phyloP scores from a whole-genome alignment of 495 filamentous ascomycete genomes.

The Amorphotheca resinae region DNA sequence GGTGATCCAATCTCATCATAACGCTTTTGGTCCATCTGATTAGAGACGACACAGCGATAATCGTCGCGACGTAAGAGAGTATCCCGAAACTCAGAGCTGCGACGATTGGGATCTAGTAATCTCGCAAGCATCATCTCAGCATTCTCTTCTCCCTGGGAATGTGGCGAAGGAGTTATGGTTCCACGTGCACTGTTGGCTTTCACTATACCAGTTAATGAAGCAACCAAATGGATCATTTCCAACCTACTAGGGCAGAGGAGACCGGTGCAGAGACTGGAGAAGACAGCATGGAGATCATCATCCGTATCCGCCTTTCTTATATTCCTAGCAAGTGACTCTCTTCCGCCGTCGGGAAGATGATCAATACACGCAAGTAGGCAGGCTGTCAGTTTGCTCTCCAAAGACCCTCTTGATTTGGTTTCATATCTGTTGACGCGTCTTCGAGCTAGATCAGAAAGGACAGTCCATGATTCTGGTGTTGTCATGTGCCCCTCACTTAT shows the following conservation, averaged over 20 bases:
- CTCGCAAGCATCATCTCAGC: not conserved
- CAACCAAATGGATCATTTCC: not conserved
- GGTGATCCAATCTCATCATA: not conserved
- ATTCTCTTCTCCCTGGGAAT: not conserved
- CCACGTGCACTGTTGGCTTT: not conserved
- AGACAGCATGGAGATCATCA: not conserved
- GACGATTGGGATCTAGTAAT: not conserved
- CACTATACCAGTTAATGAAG: not conserved
- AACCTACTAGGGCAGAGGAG: not conserved
- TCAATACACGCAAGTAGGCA: too few relatives aligned
- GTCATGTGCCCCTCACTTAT: too few relatives aligned
- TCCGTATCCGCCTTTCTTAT: not conserved
- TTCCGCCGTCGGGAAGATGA: not conserved
- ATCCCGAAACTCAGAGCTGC: not conserved
- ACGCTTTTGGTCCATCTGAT: not conserved
- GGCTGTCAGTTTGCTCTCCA: too few relatives aligned
- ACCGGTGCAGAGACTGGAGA: not conserved
- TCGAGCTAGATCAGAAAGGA: too few relatives aligned
- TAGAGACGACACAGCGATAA: not conserved
- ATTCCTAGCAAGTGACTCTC: not conserved
- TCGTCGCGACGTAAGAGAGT: not conserved
- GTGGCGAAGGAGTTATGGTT: not conserved
- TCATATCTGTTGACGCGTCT: too few relatives aligned
- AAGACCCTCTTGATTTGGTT: too few relatives aligned
- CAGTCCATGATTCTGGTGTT: too few relatives aligned